Evolutionary conservation across 2,329 filamentous ascomycete species (phyloP), one percentile per base, ranked within the genome.

Genomic region (Phaeosphaeria sp.): DNA sequence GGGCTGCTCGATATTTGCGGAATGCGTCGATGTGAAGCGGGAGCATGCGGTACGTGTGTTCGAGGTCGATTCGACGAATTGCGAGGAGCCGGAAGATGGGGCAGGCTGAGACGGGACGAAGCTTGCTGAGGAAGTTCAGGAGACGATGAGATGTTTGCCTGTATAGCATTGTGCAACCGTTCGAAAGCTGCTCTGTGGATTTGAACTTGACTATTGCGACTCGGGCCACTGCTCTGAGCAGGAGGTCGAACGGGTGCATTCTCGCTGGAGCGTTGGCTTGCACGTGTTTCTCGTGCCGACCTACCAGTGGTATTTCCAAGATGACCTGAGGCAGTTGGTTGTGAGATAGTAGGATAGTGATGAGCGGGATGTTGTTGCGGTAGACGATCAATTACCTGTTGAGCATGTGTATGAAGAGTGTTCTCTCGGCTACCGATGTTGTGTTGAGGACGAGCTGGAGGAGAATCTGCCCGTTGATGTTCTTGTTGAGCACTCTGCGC

Each of bases 251-350:
- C 63, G 5, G 60, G 64, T 1, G 52, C 58, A 46, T 72, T 69
- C 36, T 72, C 71, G 46, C 68, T 70, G 5, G 65, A 71, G 10
- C 62, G 59, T 49, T 70, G 68, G 6, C 41, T 49, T 15, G 51
- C 44, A 46, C 66, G 54, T 22, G 39, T 42, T 22, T 20, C 43
- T 21, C 56, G 52, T 4, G 25, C 44, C 21, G 22, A 54, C 50
- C 64, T 61, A 41, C 48, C 36, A 9, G 51, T 39, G 15, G 52
- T n/a, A 11, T 54, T 50, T 21, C 23, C 2, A 43, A n/a, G 22
- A 6, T 21, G 17, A 20, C 18, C 18, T 11, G 47, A 15, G 15
- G n/a, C 2, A 1, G 6, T n/a, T 43, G 41, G 20, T 18, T 5
- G 41, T 11, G 30, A 6, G 7, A 36, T 36, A 15, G 30, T 11